Percentiles rank a stretch among this genome's conserved stretches.
These are phyloP conservation scores for Ogataea zsoltii DNA, from an alignment of 805 yeast species.

Conservation along the genomic window DNA sequence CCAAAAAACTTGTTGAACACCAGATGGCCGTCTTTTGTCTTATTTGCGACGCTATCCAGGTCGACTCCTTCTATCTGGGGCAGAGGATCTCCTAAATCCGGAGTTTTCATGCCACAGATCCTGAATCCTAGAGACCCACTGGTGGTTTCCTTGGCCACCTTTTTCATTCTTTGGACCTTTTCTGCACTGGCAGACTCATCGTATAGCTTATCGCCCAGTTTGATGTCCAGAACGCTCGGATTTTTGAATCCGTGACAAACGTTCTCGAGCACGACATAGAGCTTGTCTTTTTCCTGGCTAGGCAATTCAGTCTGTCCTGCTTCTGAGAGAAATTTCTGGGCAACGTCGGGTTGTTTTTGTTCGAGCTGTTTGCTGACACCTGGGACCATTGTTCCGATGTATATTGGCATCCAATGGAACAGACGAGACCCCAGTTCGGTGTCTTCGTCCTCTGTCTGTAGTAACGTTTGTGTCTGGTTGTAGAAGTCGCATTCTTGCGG, in stretches of 20 bases:
- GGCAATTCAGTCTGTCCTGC: background rate
- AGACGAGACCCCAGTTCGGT: slow-evolving; percentile 37
- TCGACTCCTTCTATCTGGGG: slow-evolving; percentile 22
- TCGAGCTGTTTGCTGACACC: slow-evolving; percentile 40
- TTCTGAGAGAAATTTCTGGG: slow-evolving; percentile 10
- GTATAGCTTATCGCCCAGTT: slow-evolving; percentile 70
- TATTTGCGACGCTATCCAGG: slow-evolving; percentile 4
- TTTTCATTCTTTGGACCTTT: slow-evolving; percentile 58
- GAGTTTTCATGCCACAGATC: slow-evolving; percentile 83
- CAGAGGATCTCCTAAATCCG: slow-evolving; percentile 7
- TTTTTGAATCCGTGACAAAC: slow-evolving; percentile 55
- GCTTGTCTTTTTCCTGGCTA: slow-evolving; percentile 16
- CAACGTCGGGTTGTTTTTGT: slow-evolving; percentile 16
- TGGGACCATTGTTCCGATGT: slow-evolving; percentile 56
- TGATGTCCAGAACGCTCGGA: slow-evolving; percentile 82
- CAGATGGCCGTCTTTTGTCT: slow-evolving; percentile 42
- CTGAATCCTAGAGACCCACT: slow-evolving; percentile 76
- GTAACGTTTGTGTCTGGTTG: slow-evolving; percentile 31
- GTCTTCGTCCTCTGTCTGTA: slow-evolving; percentile 16
- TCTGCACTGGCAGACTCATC: slow-evolving; percentile 62
- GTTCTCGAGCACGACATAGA: slow-evolving; percentile 71
- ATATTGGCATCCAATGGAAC: slow-evolving; percentile 62
- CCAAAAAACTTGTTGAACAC: slow-evolving; percentile 73
- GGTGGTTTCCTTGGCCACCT: slow-evolving; percentile 73
- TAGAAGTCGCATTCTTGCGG: slow-evolving; percentile 79